Evolutionary conservation across 129 eudicot species (phyloP).

Genomic region (Ambrosia artemisiifolia): DNA sequence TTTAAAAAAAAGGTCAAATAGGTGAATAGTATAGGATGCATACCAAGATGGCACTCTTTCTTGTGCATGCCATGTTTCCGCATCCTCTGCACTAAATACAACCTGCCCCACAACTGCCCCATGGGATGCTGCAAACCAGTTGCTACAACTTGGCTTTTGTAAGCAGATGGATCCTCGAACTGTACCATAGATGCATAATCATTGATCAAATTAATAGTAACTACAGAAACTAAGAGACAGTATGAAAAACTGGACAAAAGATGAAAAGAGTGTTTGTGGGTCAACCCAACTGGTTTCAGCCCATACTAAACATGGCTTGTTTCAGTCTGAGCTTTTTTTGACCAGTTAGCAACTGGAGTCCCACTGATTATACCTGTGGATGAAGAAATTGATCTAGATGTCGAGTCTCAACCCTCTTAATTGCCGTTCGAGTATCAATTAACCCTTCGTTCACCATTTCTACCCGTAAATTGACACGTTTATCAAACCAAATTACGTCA

Average conservation of each 20-base stretch:
- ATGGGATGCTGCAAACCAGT: constrained; percentile 95
- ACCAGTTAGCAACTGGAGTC: not conserved
- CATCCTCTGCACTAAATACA: constrained; percentile 90
- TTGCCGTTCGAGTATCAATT: constrained; percentile 56
- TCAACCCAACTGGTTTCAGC: not conserved
- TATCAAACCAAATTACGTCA: constrained; percentile 8
- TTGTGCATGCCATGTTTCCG: constrained; percentile 97
- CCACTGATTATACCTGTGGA: constrained; percentile 62
- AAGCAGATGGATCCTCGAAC: constrained; percentile 86
- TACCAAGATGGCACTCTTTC: constrained; percentile 89
- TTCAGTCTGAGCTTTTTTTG: not conserved
- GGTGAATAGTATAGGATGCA: not conserved
- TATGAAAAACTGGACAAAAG: not conserved
- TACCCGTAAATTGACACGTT: constrained; percentile 43
- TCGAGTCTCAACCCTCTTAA: constrained; percentile 95
- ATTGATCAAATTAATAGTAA: not conserved
- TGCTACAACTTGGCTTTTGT: constrained; percentile 75
- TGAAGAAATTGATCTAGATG: constrained; percentile 99
- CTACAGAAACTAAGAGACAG: not conserved
- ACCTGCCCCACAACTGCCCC: constrained; percentile 99
- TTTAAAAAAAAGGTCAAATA: not conserved
- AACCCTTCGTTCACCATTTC: constrained; percentile 94
- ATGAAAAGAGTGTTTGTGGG: not conserved
- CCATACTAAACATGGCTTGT: not conserved
- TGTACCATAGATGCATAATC: constrained; percentile 28